Conservation (phyloP, 495 filamentous ascomycete genomes). For the Neurospora sp. region DNA sequence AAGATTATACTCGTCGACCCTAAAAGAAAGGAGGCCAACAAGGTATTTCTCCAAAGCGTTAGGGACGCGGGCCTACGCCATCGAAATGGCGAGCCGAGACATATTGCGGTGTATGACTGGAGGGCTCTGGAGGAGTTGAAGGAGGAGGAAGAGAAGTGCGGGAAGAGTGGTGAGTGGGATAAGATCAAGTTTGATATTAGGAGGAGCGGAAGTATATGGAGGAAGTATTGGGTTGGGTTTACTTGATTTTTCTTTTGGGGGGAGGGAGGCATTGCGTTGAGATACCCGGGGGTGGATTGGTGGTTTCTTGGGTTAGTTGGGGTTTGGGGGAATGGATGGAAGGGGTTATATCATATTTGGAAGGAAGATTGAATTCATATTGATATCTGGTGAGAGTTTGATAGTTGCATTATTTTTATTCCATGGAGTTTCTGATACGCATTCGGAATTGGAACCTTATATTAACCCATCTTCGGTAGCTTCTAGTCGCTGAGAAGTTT, state of each 20-base stretch:
- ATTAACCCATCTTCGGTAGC: background rate
- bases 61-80: slow-evolving; percentile 22
- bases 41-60: slow-evolving; percentile 27
- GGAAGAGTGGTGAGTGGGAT: background rate
- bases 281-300: background rate
- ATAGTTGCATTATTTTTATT: too few relatives aligned
- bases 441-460: too few relatives aligned
- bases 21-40: slow-evolving; percentile 25
- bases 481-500: background rate
- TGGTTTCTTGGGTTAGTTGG: background rate
- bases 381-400: too few relatives aligned
- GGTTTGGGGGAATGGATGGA: too few relatives aligned
- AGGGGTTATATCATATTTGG: too few relatives aligned
- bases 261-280: background rate
- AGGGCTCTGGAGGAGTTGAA: slow-evolving; percentile 33
- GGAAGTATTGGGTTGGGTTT: slow-evolving; percentile 17
- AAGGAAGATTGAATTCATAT: too few relatives aligned
- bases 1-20: slow-evolving; percentile 40
- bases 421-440: too few relatives aligned
- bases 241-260: background rate
- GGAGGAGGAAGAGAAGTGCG: slow-evolving; percentile 23
- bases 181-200: slow-evolving; percentile 3
- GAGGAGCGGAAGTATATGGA: slow-evolving; percentile 8
- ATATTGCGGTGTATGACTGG: slow-evolving; percentile 42
- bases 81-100: slow-evolving; percentile 25